These are phyloP conservation scores for Mucor irregularis DNA, from an alignment of 371 early-diverging fungal genomes.

Conservation along the genomic window DNA sequence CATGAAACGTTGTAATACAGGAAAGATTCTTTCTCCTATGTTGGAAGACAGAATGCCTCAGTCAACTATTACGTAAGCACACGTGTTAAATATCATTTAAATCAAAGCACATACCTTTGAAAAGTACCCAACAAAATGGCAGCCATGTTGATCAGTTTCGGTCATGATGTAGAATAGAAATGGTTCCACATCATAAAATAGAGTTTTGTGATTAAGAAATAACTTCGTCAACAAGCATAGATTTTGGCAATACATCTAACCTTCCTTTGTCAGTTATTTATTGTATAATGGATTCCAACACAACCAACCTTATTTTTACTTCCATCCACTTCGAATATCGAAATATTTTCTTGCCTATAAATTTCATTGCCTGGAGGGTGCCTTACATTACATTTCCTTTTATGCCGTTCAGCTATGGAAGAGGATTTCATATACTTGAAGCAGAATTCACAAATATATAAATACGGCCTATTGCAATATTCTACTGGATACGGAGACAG, in stretches of 20 bases:
- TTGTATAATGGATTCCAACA: background rate
- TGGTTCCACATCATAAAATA: constrained; percentile 98
- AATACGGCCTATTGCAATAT: constrained; percentile 57
- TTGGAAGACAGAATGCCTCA: no score
- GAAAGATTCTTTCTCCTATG: constrained; percentile 90
- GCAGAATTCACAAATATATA: constrained; percentile 97
- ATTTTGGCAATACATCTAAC: constrained; percentile 97
- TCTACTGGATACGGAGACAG: constrained; percentile 94
- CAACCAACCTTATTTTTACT: constrained; percentile 69
- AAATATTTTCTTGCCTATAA: constrained; percentile 81
- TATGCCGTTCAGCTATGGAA: constrained; percentile 66
- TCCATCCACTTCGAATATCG: constrained; percentile 92
- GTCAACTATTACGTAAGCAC: no score
- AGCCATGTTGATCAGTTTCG: constrained; percentile 72
- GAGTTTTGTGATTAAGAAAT: constrained; percentile 98
- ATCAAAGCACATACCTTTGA: no score
- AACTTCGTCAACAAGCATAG: constrained; percentile 94
- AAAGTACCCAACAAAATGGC: constrained; percentile 97
- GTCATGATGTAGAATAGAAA: constrained; percentile 97
- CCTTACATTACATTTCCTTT: background rate
- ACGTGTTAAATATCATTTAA: no score
- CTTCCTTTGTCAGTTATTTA: no score
- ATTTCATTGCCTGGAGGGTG: constrained; percentile 84
- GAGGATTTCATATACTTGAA: constrained; percentile 88
- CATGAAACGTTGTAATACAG: constrained; percentile 96